Conservation (phyloP, 805 yeast genomes). For the Candida silvicultrix region DNA sequence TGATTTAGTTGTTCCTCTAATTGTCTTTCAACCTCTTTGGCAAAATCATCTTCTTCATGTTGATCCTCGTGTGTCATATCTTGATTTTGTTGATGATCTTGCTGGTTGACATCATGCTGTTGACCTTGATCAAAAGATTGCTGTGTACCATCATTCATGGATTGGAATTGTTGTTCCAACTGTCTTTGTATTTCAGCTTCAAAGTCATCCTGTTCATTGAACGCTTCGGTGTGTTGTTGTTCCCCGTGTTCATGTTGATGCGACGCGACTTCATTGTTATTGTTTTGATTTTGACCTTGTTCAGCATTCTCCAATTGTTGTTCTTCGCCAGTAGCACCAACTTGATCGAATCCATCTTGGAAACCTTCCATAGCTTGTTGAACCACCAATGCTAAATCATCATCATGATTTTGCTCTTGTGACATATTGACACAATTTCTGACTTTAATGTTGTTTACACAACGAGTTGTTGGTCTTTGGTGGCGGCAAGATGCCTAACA, state of each 20-base stretch:
- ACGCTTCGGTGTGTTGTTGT: not conserved
- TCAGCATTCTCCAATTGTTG: conserved; percentile 2
- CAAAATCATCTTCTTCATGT: conserved; percentile 20
- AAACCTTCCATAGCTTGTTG: conserved; percentile 30
- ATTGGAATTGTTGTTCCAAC: conserved; percentile 15
- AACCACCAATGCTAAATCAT: conserved; percentile 32
- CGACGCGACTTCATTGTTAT: not conserved
- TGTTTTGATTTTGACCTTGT: not conserved
- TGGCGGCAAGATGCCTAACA: not conserved
- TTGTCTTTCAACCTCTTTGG: conserved; percentile 22
- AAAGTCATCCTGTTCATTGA: conserved; percentile 12
- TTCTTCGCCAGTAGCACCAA: conserved; percentile 1
- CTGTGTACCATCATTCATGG: conserved; percentile 6
- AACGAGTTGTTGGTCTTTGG: not conserved
- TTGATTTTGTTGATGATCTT: not conserved
- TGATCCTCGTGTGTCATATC: not conserved
- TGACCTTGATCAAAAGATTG: not conserved
- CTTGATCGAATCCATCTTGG: conserved; percentile 2
- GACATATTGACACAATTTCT: conserved; percentile 1
- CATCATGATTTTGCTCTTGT: conserved; percentile 17
- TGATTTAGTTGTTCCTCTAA: conserved; percentile 14
- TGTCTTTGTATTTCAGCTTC: conserved; percentile 20
- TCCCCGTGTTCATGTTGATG: not conserved
- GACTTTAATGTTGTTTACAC: not conserved
- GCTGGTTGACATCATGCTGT: not conserved